Evolutionary conservation across 2,329 filamentous ascomycete species (phyloP), one percentile per base, ranked within the genome.

Genomic region (Tolypocladium guangdongense): DNA sequence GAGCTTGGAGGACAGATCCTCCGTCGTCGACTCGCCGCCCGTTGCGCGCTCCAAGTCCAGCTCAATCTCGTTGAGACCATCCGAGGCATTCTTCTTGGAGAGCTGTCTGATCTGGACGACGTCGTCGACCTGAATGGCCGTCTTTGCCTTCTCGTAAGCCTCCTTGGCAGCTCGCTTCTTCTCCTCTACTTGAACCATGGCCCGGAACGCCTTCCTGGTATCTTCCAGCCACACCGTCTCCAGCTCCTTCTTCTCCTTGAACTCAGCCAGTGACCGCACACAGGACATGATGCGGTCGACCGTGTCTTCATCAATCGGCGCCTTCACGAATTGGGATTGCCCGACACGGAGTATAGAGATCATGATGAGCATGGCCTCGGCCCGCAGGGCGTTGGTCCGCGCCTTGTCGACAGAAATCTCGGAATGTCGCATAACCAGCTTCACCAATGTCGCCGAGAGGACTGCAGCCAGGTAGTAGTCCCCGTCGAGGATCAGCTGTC

Each of bases 301-400:
- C 0, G 93, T 96, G 68, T 99, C 93, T 68, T 99, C 93, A 58
- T 99, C 93, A 59, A 99, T 97, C 2, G 90, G 88, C 1, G 90
- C 87, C 75, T 97, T 97, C 66, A 95, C 93, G 62, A 99, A 99
- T 59, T 96, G 90, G n/a, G 92, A 97, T 72, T 99, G 93, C 41
- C 93, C 93, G 56, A 96, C 93, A 50, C 93, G 90, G 60, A 99
- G 90, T 61, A 99, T 95, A 6, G 93, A 97, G 62, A 99, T 96
- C 91, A 97, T 96, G 67, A 99, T 97, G 52, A 99, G 80, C 93
- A 99, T 99, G 46, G 93, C 93, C 71, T 99, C 93, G 4, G 93
- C 93, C 50, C 90, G 87, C 30, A 99, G 80, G 33, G 92, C 91
- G 63, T 99, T 99, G 33, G 92, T 97, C 39, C 93, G 86, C 45